Evolutionary conservation across 2,329 filamentous ascomycete species (phyloP).

Genomic region (Aspergillus japonicus): DNA sequence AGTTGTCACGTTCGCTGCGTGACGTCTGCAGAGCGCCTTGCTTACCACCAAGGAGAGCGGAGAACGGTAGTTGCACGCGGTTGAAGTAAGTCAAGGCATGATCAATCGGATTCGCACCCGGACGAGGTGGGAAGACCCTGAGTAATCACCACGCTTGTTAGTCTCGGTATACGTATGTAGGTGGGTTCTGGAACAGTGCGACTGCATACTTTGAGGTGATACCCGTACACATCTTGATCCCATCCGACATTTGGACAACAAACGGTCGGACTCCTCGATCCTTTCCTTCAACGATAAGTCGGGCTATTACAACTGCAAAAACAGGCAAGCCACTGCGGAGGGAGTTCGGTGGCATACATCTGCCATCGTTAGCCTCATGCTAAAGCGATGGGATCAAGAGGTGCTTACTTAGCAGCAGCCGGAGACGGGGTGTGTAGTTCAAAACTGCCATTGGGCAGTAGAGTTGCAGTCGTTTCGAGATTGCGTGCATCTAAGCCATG

Average conservation of each 20-base stretch:
- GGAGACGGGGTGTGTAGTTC: neutral
- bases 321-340: constrained; percentile 10
- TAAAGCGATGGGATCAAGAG: neutral
- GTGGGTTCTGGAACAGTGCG: too few species aligned
- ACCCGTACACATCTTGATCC: constrained; percentile 12
- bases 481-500: constrained; percentile 15
- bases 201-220: neutral
- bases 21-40: constrained; percentile 6
- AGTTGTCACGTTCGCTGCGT: neutral
- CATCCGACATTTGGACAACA: constrained; percentile 17
- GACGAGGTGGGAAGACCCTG: constrained; percentile 10
- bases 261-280: constrained; percentile 19
- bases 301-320: constrained; percentile 19
- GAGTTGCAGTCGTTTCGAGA: constrained; percentile 14
- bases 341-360: constrained; percentile 21
- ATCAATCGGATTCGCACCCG: constrained; percentile 14
- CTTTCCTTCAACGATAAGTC: constrained; percentile 17
- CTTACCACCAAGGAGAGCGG: constrained; percentile 15
- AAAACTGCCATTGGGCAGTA: constrained; percentile 8
- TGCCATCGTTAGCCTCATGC: neutral
- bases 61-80: constrained; percentile 13
- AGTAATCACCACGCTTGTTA: neutral
- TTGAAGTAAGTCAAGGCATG: constrained; percentile 22
- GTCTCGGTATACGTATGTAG: neutral
- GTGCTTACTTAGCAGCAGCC: neutral